Base-by-base conservation (phyloP, 1,284 basidiomycete genomes). In the Neotropicomus parvogracilis region DNA sequence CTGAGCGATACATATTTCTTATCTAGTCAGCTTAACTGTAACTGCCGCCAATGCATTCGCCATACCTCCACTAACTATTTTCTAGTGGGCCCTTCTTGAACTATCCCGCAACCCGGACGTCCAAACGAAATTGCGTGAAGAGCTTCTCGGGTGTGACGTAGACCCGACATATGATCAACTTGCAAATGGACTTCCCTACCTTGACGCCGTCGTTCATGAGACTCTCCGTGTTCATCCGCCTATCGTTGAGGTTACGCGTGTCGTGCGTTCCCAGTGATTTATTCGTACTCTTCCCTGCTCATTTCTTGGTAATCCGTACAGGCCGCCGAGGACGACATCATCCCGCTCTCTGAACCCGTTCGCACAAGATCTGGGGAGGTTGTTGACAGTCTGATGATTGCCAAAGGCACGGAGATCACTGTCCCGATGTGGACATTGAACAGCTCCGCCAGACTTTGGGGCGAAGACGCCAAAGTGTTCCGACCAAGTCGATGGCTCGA, bases 281-380 rank as follows among this genome's bases (percentile, higher is more conserved):
- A 6, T 9, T 34, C 13, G 3, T 17, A 3, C 11, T 11, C 3
- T 19, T n/a, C 20, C 13, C 8, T 2, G 12, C 28, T 2, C n/a
- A n/a, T n/a, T n/a, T n/a, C n/a, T n/a, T n/a, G n/a, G 7, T 3
- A 5, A 9, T 63, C 16, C 60, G n/a, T 7, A 33, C 66, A 65
- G 75, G 79, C 58, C 0, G 48, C 60, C 27, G 62, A 80, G 66
- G 75, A 81, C 55, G 78, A 81, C 49, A n/a, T n/a, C n/a, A n/a
- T n/a, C n/a, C n/a, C n/a, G n/a, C n/a, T n/a, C n/a, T n/a, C n/a
- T n/a, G n/a, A 58, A 29, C 44, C 36, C 6, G 7, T 49, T 20
- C 44, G 37, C 7, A 71, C 70, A 0, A 46, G 60, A 5, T 54
- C 63, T 0, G 77, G 77, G 0, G 51, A 69, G 28, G 46, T 56